Conservation (phyloP, 2,329 filamentous ascomycete species). For the Nigrograna mackinnonii region DNA sequence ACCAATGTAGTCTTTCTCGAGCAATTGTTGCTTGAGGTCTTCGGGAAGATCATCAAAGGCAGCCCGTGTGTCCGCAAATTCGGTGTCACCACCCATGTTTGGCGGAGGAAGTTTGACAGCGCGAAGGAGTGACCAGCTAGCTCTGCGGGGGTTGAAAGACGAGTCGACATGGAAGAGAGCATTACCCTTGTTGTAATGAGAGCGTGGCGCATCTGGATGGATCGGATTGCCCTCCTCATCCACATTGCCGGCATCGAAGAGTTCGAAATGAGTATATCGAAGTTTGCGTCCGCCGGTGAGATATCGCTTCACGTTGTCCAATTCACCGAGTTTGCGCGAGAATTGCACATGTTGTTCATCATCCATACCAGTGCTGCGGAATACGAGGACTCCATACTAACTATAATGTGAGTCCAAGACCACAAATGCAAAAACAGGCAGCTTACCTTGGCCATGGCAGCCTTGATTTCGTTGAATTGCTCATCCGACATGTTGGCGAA, state of each 20-base stretch:
- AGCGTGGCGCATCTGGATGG: conserved; percentile 44
- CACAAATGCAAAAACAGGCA: not conserved
- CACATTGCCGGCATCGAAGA: conserved; percentile 63
- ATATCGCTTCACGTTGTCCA: conserved; percentile 60
- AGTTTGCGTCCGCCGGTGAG: conserved; percentile 50
- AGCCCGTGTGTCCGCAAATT: conserved; percentile 26
- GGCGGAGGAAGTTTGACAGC: conserved; percentile 26
- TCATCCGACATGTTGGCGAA: conserved; percentile 37
- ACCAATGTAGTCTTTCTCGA: conserved; percentile 21
- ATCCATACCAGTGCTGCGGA: conserved; percentile 54
- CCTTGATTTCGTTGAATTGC: conserved; percentile 40
- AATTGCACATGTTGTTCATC: conserved; percentile 58
- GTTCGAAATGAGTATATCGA: conserved; percentile 53
- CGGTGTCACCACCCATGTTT: conserved; percentile 26
- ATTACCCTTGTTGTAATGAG: conserved; percentile 46
- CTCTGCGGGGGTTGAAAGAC: conserved; percentile 31
- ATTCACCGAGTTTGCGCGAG: conserved; percentile 55
- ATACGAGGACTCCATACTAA: conserved; percentile 56
- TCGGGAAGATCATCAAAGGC: conserved; percentile 35
- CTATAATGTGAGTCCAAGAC: not conserved
- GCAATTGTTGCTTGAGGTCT: conserved; percentile 24
- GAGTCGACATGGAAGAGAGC: conserved; percentile 31
- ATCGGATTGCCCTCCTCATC: conserved; percentile 52
- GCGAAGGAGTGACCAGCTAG: conserved; percentile 23
- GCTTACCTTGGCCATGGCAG: conserved; percentile 39